Evolutionary conservation across 805 yeast species (phyloP), one percentile per base, ranked within the genome.

Genomic region (Teunomyces gatunensis): DNA sequence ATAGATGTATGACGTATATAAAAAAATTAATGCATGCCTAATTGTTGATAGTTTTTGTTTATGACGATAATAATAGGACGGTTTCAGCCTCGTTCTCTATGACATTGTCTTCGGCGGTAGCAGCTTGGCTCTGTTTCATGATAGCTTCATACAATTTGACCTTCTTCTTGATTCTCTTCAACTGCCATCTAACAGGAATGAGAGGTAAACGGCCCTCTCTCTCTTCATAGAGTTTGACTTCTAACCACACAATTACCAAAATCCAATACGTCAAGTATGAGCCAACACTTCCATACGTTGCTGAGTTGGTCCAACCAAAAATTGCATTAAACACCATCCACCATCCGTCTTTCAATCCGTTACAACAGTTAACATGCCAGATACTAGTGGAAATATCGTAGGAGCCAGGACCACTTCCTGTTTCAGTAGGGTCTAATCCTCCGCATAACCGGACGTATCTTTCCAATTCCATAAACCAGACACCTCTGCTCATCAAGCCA

Each of bases 331-430:
- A 65, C 13, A 72, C 66, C 77, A 73, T 73, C 78, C 78, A 73
- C 64, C 74, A 69, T 42, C 72, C 77, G 32, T 72, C 76, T 40
- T 62, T 65, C 50, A 69, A 55, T 4, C 78, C 78, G 49, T 71
- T 69, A 49, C 77, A 73, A 53, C 78, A 73, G 56, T 73, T 72
- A 20, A 73, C 77, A 55, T 73, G 78, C 78, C 78, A 73, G 9
- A 73, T 67, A 47, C 72, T 63, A 27, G 55, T 64, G 37, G 61
- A 51, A 27, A 73, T 67, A 47, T 73, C 76, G 47, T 73, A 73
- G 2, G 75, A 69, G 2, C 77, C 78, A 2, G 78, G 77, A 1
- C 77, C 77, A 48, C 67, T 63, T 1, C 78, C 78, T 9, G 76
- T 71, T 56, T 73, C 78, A 33, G 68, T 63, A 7, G 67, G 72